phyloP scores from a whole-genome alignment of 257 asterid species.

The Plectranthus barbatus region DNA sequence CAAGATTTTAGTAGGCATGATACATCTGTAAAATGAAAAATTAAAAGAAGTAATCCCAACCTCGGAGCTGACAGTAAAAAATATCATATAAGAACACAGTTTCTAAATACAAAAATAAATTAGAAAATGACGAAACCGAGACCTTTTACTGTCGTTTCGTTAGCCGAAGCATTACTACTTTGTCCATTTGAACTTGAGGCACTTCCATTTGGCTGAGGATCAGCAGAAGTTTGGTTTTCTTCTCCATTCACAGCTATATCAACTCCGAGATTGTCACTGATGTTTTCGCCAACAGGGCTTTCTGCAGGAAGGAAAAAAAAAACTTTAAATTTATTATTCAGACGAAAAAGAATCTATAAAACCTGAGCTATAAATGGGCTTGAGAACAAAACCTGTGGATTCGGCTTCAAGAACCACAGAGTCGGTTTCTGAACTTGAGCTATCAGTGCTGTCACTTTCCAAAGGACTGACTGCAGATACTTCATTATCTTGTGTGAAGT shows the following conservation, averaged over 20 bases:
- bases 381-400: slow-evolving; percentile 36
- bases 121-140: slow-evolving; percentile 6
- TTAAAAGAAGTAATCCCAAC: neutral
- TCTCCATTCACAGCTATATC: slow-evolving; percentile 15
- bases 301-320: slow-evolving; percentile 26
- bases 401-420: slow-evolving; percentile 14
- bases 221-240: slow-evolving; percentile 21
- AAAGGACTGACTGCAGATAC: slow-evolving; percentile 21
- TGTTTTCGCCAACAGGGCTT: slow-evolving; percentile 21
- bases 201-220: slow-evolving; percentile 20
- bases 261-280: slow-evolving; percentile 12
- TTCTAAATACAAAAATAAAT: neutral
- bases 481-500: slow-evolving; percentile 29
- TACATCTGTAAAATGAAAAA: neutral
- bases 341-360: neutral
- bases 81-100: neutral
- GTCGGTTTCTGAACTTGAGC: slow-evolving; percentile 25
- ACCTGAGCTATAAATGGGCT: neutral
- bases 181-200: slow-evolving; percentile 26
- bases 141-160: slow-evolving; percentile 43
- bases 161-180: slow-evolving; percentile 22
- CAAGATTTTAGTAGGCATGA: neutral
- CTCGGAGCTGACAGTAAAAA: slow-evolving; percentile 1
- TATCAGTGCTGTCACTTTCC: slow-evolving; percentile 21
- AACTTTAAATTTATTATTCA: slow-evolving; percentile 7